Evolutionary conservation across 306 rosid species (phyloP), one percentile per base, ranked within the genome.

Genomic region (Casuarina equisetifolia): DNA sequence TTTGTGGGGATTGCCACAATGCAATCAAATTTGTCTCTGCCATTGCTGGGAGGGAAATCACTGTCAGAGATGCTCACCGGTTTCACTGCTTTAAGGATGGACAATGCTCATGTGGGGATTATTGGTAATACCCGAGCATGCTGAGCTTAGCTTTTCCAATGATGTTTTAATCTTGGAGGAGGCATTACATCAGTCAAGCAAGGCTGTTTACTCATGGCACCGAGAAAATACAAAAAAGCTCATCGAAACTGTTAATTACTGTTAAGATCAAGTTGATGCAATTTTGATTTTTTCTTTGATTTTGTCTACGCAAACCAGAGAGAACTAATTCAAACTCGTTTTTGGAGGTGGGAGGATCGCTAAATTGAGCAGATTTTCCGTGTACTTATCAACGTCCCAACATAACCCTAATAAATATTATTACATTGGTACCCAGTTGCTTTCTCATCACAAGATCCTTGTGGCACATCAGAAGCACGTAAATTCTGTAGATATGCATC

Each of bases 1-100:
- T 91, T 46, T 91, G 98, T 78, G 89, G 95, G 72, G 97, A 93
- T 81, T 93, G 97, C 75, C 98, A 93, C 83, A 93, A 85, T 39
- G 94, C 95, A 49, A 87, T 91, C 75, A 91, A 91, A 75, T 85
- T 77, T 77, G 89, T 94, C 62, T 90, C 98, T 8, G 82, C 81
- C 46, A 75, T 87, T 75, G 70, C 87, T 17, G 84, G 88, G 45
- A 86, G 98, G 82, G 93, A 91, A 85, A 91, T 93, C 80, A 88
- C 93, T 15, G 88, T 91, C 76, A 91, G 93, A 78, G 96, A 91
- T 79, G 46, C 88, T 70, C 88, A 90, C 63, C 82, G 98, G 78
- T 94, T 94, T 83, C 97, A 91, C 67, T 89, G 91, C 87, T 94
- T 94, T 35, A 91, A 83, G 76, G 91, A 79, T 4, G 94, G 96